Evolutionary conservation across 106 monocot genomes (phyloP).

Genomic region (Posidonia australis): DNA sequence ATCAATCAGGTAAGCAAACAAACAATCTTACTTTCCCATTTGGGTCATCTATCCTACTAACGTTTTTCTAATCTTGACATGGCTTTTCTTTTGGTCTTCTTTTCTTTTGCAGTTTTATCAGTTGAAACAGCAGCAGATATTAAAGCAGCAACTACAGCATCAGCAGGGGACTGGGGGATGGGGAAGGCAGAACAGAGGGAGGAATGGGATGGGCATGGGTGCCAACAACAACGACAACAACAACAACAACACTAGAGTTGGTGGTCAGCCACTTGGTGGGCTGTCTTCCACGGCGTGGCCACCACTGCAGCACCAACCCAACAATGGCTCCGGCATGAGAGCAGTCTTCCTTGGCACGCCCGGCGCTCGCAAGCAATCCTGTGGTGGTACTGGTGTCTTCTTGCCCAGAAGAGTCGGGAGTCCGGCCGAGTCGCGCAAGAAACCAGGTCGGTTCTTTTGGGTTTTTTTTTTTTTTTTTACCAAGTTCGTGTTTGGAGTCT

Average conservation of each 20-base stretch:
- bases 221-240: background rate
- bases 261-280: background rate
- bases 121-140: conserved; percentile 37
- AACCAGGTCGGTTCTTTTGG: conserved; percentile 25
- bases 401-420: conserved; percentile 33
- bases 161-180: conserved; percentile 8
- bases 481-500: no score
- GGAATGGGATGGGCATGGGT: background rate
- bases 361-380: conserved; percentile 25
- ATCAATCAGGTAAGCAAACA: conserved; percentile 21
- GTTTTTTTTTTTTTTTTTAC: background rate
- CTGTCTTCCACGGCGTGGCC: conserved; percentile 17
- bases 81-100: background rate
- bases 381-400: conserved; percentile 67
- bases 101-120: conserved; percentile 29
- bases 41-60: background rate
- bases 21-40: background rate
- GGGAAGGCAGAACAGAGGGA: conserved; percentile 7
- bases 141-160: conserved; percentile 10
- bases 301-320: conserved; percentile 10
- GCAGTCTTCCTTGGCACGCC: conserved; percentile 38
- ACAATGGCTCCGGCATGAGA: conserved; percentile 26
- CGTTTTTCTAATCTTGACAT: background rate
- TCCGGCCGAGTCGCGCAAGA: conserved; percentile 31
- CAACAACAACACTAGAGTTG: background rate